These are phyloP conservation scores for Hortiboletus rubellus DNA, from an alignment of 1,284 basidiomycete species.

Conservation along the genomic window DNA sequence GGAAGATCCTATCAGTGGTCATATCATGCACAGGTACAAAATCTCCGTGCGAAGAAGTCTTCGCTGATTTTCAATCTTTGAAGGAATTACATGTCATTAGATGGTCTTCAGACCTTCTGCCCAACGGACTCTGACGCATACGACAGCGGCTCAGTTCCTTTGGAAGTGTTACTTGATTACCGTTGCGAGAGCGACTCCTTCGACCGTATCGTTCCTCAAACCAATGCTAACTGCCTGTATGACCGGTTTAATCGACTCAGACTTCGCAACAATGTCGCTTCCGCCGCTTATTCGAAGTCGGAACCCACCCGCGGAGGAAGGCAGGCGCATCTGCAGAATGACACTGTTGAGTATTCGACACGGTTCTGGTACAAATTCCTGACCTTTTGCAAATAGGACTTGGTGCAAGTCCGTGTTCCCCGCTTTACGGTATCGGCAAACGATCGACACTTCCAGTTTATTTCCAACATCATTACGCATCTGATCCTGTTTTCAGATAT, in stretches of 20 bases:
- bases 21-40: slow-evolving; percentile 80
- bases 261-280: slow-evolving; percentile 70
- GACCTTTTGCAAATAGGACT: slow-evolving; percentile 54
- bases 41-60: background rate
- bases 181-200: slow-evolving; percentile 81
- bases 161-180: slow-evolving; percentile 87
- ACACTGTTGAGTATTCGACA: slow-evolving; percentile 58
- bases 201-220: slow-evolving; percentile 89
- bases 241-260: slow-evolving; percentile 96
- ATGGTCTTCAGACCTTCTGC: slow-evolving; percentile 87
- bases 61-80: slow-evolving; percentile 5
- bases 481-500: slow-evolving; percentile 89
- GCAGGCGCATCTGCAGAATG: slow-evolving; percentile 73
- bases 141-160: slow-evolving; percentile 64
- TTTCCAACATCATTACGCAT: slow-evolving; percentile 88
- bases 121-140: slow-evolving; percentile 52
- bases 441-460: slow-evolving; percentile 81
- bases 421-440: slow-evolving; percentile 89
- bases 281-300: slow-evolving; percentile 40
- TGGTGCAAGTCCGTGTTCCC: slow-evolving; percentile 79
- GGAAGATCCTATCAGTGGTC: slow-evolving; percentile 84
- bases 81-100: slow-evolving; percentile 74
- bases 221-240: slow-evolving; percentile 83
- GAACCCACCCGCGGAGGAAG: slow-evolving; percentile 39
- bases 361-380: slow-evolving; percentile 6